Evolutionary conservation across 768 basidiomycete species (phyloP), one percentile per base, ranked within the genome.

Genomic region (Phylloporus sp.): DNA sequence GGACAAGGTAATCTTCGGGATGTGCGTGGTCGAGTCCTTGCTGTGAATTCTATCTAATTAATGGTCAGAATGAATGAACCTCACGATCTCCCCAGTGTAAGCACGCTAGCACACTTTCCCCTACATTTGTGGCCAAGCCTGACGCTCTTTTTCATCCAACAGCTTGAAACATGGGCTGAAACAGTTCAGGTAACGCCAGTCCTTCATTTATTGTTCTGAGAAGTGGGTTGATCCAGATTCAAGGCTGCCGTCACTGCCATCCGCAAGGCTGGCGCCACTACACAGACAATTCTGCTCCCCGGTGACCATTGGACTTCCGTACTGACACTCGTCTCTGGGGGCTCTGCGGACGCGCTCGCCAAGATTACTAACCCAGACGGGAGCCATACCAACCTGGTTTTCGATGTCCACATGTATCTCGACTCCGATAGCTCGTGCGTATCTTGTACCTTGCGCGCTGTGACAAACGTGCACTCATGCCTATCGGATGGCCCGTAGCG

Each of bases 341-440:
- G 76, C 5, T 80, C 79, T 24, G 80, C 75, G 2, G 72, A 71
- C 13, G 76, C 80, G 3, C 68, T 85, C 28, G 59, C 54, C 54
- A 70, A 59, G 38, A 74, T 81, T 32, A 70, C 43, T 6, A 79
- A 79, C 56, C 74, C 71, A 27, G 78, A 80, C 53, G 76, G 78
- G 6, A 71, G 66, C 20, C 70, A 50, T 13, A 73, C 66, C 22
- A 71, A 72, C 59, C 72, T 84, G 36, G 67, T 84, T 52, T 76
- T 84, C 58, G 83, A 85, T 57, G 80, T 82, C 3, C 82, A 84
- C 73, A 78, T 80, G 60, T 84, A 83, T 66, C 75, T 80, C 43
- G 82, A 84, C 63, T 68, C 58, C 15, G 80, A 82, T 57, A 77
- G 75, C 60, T 79, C 73, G 50, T 76, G 60, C 65, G 73, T 15